These are phyloP conservation scores for Colletotrichum cereale DNA, from an alignment of 2,329 filamentous ascomycete genomes.

Conservation along the genomic window DNA sequence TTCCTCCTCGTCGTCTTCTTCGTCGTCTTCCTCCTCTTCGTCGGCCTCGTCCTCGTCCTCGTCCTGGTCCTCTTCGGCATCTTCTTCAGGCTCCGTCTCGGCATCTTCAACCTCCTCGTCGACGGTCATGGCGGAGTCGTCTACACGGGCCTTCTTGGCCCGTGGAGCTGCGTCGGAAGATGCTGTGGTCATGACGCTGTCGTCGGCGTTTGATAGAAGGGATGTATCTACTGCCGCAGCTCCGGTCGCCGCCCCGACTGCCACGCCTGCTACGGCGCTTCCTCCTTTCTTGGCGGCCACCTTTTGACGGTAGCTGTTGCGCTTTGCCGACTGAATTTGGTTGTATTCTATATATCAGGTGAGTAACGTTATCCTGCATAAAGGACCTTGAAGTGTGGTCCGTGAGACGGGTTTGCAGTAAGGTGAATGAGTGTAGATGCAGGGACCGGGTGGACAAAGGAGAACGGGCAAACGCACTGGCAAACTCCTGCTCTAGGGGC, in stretches of 20 bases:
- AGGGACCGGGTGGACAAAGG: not conserved
- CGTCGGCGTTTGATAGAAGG: conserved; percentile 44
- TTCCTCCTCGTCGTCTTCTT: conserved; percentile 62
- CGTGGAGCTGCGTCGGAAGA: conserved; percentile 50
- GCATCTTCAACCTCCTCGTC: conserved; percentile 55
- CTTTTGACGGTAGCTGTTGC: conserved; percentile 78
- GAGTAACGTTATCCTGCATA: conserved; percentile 12
- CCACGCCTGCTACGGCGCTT: conserved; percentile 41
- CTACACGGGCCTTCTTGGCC: conserved; percentile 62
- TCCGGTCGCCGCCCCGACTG: conserved; percentile 49
- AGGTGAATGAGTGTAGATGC: not conserved
- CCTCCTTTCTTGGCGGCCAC: conserved; percentile 72
- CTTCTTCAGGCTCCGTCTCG: conserved; percentile 58
- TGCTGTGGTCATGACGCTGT: conserved; percentile 50
- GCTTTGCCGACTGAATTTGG: conserved; percentile 79
- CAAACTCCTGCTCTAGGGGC: conserved; percentile 80
- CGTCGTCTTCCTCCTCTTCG: conserved; percentile 58
- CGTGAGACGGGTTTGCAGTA: not conserved
- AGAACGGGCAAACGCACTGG: conserved; percentile 65
- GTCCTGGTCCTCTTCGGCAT: conserved; percentile 61
- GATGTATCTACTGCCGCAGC: conserved; percentile 54
- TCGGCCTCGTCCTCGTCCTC: conserved; percentile 57
- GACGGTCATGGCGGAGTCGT: conserved; percentile 51
- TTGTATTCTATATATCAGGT: conserved; percentile 70
- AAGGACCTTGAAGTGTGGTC: not conserved